Base-by-base conservation (phyloP, 805 yeast species). In the Brettanomyces nanus region DNA sequence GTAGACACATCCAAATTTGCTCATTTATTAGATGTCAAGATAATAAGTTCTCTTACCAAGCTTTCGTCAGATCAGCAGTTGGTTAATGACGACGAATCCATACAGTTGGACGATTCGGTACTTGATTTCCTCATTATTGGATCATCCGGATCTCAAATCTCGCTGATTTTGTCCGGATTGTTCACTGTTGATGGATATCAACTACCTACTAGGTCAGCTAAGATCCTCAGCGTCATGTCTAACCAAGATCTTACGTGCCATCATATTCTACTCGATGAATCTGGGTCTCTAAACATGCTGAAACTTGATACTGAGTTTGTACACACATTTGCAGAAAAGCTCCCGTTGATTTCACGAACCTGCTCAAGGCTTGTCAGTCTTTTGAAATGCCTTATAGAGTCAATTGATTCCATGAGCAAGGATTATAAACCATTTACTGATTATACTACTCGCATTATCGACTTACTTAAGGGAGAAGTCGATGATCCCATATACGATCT, bases 401-500 rank as follows among this genome's bases (percentile, higher is more conserved):
- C 61, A 10, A 40, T 63, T 5, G 50, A 46, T 0, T 51, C 45
- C 17, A 37, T 63, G 4, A 46, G 51, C 1, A 45, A 48, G 3
- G 65, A 63, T 6, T 52, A 57, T 19, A 63, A 54, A 40, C 56
- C 62, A 1, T 67, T 61, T 33, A 42, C 59, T 1, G 73, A 66
- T 21, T 65, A 63, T 41, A 58, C 60, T 4, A 45, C 46, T 10
- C 58, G 61, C 40, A 56, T 63, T 18, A 44, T 66, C 17, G 56
- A 51, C 5, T 47, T 67, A 13, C 45, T 73, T 21, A 50, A 54
- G 22, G 63, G 60, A 19, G 72, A 66, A 37, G 50, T 54, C 2
- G 46, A 49, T 26, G 54, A 61, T 46, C 50, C 70, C 9, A 49
- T 61, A 2, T 62, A 65, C 36, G 66, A 64, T 41, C 51, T 77